Evolutionary conservation across 108 stramenopile species (phyloP).

Genomic region (Cyclotella cryptica): DNA sequence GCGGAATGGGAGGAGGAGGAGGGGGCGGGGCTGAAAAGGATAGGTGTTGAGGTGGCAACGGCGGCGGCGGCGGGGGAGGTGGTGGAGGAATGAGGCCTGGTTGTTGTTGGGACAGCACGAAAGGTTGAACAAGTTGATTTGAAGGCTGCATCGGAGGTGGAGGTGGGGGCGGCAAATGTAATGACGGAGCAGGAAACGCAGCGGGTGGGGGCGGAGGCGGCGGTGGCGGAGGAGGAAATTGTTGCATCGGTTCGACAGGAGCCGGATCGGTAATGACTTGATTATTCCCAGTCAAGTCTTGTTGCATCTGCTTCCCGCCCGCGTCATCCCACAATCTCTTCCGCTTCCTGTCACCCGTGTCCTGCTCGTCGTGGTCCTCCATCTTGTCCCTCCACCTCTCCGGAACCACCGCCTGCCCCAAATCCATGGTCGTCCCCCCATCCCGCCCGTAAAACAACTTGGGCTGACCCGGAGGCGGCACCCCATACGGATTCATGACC

Average conservation of each 20-base stretch:
- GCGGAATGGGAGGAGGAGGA: too few species aligned
- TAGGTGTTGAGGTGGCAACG: too few species aligned
- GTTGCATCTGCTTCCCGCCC: not conserved
- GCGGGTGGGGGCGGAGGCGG: conserved; percentile 56
- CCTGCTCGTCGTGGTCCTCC: not conserved
- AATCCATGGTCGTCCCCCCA: conserved; percentile 40
- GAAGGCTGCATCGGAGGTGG: too few species aligned
- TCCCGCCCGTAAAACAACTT: conserved; percentile 65
- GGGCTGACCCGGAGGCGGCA: conserved; percentile 83
- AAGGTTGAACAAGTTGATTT: not conserved
- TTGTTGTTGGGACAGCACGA: not conserved
- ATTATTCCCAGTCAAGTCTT: not conserved
- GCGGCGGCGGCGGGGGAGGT: conserved; percentile 36
- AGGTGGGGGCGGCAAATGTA: too few species aligned
- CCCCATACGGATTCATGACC: conserved; percentile 81
- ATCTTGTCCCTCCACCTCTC: conserved; percentile 31
- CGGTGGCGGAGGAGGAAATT: too few species aligned
- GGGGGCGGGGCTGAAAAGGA: too few species aligned
- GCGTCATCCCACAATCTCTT: conserved; percentile 14
- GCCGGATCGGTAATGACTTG: not conserved
- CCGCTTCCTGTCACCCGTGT: conserved; percentile 20
- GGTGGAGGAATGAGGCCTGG: conserved; percentile 16
- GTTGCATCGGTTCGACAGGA: not conserved
- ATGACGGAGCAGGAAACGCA: conserved; percentile 1
- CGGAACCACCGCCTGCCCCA: conserved; percentile 42